phyloP scores from a whole-genome alignment of 192 early-diverging fungal genomes.

The Linnemannia schmuckeri region DNA sequence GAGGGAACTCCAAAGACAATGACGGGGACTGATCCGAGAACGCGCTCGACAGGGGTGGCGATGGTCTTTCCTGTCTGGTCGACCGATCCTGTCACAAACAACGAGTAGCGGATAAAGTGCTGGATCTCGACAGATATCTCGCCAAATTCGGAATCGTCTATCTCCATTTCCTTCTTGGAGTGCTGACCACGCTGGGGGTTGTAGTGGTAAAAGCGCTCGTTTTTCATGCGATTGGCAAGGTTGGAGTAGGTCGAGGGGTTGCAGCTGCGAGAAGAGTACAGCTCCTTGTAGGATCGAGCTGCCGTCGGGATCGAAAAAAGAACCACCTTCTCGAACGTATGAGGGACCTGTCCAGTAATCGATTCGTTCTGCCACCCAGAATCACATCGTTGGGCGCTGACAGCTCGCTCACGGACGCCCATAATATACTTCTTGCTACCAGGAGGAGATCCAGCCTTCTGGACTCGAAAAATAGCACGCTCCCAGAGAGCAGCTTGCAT shows the following conservation, averaged over 20 bases:
- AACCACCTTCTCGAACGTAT: constrained; percentile 56
- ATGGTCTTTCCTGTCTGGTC: constrained; percentile 40
- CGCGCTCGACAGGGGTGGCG: constrained; percentile 20
- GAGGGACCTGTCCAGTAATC: constrained; percentile 38
- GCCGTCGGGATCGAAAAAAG: constrained; percentile 40
- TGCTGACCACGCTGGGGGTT: constrained; percentile 9
- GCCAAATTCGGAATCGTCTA: constrained; percentile 49
- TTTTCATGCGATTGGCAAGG: constrained; percentile 24
- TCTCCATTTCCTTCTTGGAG: constrained; percentile 31
- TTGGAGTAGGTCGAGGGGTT: constrained; percentile 34
- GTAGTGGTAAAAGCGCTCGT: not conserved
- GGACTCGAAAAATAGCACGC: constrained; percentile 44
- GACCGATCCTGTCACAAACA: constrained; percentile 43
- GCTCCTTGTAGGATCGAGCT: constrained; percentile 32
- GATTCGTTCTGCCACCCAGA: constrained; percentile 45
- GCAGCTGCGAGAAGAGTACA: constrained; percentile 26
- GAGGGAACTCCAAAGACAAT: constrained; percentile 39
- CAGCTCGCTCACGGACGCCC: constrained; percentile 38
- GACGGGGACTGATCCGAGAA: constrained; percentile 33
- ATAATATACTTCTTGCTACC: constrained; percentile 34
- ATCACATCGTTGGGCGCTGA: constrained; percentile 51
- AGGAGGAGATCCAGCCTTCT: constrained; percentile 25
- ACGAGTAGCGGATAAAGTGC: constrained; percentile 50
- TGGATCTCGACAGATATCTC: constrained; percentile 47
- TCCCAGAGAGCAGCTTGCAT: constrained; percentile 49